Conservation (phyloP, 2,329 filamentous ascomycete species). For the Neonectria ditissima region DNA sequence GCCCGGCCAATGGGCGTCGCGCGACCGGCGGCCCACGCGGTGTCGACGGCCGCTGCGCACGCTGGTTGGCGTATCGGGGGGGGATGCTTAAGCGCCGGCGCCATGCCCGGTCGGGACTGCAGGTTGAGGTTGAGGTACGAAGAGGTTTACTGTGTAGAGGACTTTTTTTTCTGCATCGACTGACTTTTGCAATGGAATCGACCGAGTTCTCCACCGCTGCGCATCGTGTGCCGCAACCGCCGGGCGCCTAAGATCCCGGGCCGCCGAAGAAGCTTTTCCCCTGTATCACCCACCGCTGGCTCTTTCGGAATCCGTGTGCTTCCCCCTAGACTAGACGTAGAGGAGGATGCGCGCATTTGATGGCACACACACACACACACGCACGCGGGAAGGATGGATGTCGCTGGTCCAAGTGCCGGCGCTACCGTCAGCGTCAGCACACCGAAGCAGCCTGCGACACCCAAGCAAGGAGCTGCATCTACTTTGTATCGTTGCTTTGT, state of each 20-base stretch:
- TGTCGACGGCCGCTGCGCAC: constrained; percentile 16
- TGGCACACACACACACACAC: too few species aligned
- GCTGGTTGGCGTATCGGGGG: constrained; percentile 37
- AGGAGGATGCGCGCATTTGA: background rate
- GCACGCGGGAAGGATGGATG: too few species aligned
- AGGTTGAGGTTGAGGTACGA: too few species aligned
- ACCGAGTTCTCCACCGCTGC: constrained; percentile 27
- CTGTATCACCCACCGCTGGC: background rate
- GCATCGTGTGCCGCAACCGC: constrained; percentile 17
- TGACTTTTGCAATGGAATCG: constrained; percentile 26
- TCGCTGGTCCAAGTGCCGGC: background rate
- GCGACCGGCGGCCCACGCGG: constrained; percentile 22
- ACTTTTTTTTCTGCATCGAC: too few species aligned
- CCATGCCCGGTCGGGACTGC: too few species aligned
- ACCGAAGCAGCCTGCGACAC: background rate
- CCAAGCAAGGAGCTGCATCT: background rate
- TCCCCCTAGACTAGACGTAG: background rate
- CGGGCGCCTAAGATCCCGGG: constrained; percentile 29
- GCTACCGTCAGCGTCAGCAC: background rate
- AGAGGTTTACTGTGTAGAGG: too few species aligned
- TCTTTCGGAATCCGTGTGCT: background rate
- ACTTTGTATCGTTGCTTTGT: background rate
- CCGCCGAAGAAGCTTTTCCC: too few species aligned
- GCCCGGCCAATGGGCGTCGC: constrained; percentile 34
- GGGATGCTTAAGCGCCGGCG: constrained; percentile 43